Conservation (phyloP, 768 basidiomycete genomes). For the Russula compacta region DNA sequence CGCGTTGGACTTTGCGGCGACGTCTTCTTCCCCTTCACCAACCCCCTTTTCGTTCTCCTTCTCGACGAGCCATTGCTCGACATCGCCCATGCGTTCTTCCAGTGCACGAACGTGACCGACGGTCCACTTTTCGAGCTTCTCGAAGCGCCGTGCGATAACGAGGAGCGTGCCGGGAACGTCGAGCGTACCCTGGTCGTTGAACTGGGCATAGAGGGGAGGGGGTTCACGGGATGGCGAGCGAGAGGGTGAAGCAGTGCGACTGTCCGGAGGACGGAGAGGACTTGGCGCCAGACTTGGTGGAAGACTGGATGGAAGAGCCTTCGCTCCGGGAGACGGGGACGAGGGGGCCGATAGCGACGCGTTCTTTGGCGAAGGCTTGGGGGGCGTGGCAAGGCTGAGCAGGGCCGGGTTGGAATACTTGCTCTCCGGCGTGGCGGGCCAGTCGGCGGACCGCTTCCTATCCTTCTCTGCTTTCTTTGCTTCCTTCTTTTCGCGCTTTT, state of each 20-base stretch:
- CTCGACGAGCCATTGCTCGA: slow-evolving; percentile 84
- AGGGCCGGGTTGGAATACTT: slow-evolving; percentile 53
- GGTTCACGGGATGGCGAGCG: slow-evolving; percentile 47
- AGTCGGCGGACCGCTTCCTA: slow-evolving; percentile 30
- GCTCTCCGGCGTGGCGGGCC: slow-evolving; percentile 44
- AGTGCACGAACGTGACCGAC: slow-evolving; percentile 81
- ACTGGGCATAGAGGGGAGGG: slow-evolving; percentile 71
- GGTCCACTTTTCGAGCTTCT: slow-evolving; percentile 86
- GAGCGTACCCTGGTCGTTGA: slow-evolving; percentile 58
- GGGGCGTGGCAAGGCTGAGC: slow-evolving; percentile 44
- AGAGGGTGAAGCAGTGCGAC: slow-evolving; percentile 38
- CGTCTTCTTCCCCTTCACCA: slow-evolving; percentile 2
- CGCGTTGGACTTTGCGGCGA: slow-evolving; percentile 13
- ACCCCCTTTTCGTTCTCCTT: slow-evolving; percentile 61
- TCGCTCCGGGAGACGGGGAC: slow-evolving; percentile 57
- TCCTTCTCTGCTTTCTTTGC: slow-evolving; percentile 38
- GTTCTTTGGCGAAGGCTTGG: slow-evolving; percentile 36
- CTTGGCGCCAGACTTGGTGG: slow-evolving; percentile 55
- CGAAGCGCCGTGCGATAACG: slow-evolving; percentile 69
- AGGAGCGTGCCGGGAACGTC: slow-evolving; percentile 70
- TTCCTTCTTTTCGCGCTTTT: slow-evolving; percentile 39
- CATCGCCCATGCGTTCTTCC: slow-evolving; percentile 87
- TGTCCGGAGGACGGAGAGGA: slow-evolving; percentile 45
- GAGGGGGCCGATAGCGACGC: slow-evolving; percentile 47
- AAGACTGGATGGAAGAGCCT: slow-evolving; percentile 34